Evolutionary conservation across 1,284 basidiomycete genomes (phyloP), one percentile per base, ranked within the genome.

Genomic region (Ganoderma lingzhi): DNA sequence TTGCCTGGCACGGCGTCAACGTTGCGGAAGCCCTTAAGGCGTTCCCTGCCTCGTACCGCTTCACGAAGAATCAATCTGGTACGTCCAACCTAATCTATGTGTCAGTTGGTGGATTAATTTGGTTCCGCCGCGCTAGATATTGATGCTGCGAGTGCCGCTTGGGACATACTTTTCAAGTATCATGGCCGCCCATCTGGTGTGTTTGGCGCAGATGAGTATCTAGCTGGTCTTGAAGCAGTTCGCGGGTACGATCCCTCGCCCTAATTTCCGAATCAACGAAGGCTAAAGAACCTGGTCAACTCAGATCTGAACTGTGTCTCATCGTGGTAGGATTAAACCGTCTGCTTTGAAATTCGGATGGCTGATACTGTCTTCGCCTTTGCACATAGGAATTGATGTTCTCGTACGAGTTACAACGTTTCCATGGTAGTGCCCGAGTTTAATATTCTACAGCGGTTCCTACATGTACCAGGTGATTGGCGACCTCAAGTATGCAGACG

Each of bases 101-200:
- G 6, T n/a, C 6, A 48, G n/a, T n/a, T 6, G 4, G 45, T 41
- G 6, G n/a, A 48, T 19, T 9, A 19, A 48, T 9, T 23, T n/a
- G 6, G 44, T n/a, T 8, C 9, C 17, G 23, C 45, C 23, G 45
- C 19, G 8, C 45, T 48, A 48, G 87, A 87, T 71, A 78, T 88
- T 17, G 83, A 85, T 66, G 77, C 79, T 8, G 84, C 84, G 17
- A 87, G 86, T 73, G 74, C 78, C 42, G 86, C 84, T 3, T 88
- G 87, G 86, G 87, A 88, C 71, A 72, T 87, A 65, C 76, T 88
- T 17, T 88, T 88, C 81, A 74, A 87, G 73, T 89, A 88, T 72
- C 87, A 89, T 68, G 87, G 88, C 12, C 82, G 86, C 4, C 87
- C 87, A 0, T 87, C 86, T 3, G 87, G 87, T 8, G 87, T 87